Evolutionary conservation across 176 grass and related monocot species (phyloP).

Genomic region (Oryza glumipatula): DNA sequence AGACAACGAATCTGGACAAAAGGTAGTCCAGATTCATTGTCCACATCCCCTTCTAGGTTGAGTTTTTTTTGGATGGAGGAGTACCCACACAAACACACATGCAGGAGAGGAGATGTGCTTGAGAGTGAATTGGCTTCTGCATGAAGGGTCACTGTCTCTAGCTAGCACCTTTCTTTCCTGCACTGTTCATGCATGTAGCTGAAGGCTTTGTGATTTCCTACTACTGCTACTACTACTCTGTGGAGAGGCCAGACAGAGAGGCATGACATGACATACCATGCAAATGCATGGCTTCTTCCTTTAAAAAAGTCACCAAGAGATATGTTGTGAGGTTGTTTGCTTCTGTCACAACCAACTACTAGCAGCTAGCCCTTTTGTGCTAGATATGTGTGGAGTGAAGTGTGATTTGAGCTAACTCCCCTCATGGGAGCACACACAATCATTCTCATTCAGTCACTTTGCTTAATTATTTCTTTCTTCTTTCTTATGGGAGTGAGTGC

Average conservation of each 20-base stretch:
- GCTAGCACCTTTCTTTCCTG: constrained; percentile 30
- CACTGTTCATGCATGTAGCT: constrained; percentile 22
- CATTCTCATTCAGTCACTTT: constrained; percentile 22
- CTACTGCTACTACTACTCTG: not conserved
- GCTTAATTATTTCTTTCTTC: constrained; percentile 14
- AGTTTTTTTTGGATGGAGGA: too few species aligned
- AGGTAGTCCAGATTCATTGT: too few species aligned
- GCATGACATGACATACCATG: constrained; percentile 13
- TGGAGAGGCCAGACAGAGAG: constrained; percentile 1
- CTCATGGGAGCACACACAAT: constrained; percentile 36
- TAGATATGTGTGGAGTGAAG: constrained; percentile 7
- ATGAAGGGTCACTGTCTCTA: constrained; percentile 49
- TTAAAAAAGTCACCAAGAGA: not conserved
- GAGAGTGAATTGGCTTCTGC: constrained; percentile 48
- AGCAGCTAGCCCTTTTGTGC: not conserved
- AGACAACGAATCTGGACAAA: too few species aligned
- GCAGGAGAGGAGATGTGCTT: not conserved
- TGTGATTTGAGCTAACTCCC: constrained; percentile 32
- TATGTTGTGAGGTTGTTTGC: not conserved
- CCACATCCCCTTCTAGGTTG: too few species aligned
- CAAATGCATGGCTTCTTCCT: constrained; percentile 9
- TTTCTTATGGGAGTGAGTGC: constrained; percentile 43
- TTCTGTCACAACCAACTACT: not conserved
- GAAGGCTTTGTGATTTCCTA: constrained; percentile 6
- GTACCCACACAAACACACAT: not conserved